Evolutionary conservation across 768 basidiomycete species (phyloP).

Genomic region (Lyophyllum shimeji): DNA sequence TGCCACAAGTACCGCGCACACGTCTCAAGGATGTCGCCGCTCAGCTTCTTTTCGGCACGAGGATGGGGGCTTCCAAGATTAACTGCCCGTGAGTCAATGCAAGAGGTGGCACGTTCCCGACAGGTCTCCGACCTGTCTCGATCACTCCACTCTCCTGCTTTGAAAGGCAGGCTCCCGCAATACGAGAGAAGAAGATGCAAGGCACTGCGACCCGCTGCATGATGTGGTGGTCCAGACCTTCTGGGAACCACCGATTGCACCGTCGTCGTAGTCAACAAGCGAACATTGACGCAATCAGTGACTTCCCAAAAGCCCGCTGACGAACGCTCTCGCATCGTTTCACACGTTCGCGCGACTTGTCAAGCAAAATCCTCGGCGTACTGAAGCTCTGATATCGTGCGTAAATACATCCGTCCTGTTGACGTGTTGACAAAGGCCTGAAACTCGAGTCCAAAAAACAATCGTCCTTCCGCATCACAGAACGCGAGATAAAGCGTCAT

Average conservation of each 20-base stretch:
- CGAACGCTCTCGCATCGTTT: neutral
- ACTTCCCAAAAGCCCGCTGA: neutral
- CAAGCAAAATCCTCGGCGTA: neutral
- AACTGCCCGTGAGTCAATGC: too few relatives aligned
- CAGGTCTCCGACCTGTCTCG: neutral
- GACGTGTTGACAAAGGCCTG: neutral
- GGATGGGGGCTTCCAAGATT: neutral
- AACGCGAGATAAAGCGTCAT: neutral
- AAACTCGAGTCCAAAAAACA: neutral
- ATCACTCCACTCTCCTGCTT: neutral
- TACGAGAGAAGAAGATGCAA: too few relatives aligned
- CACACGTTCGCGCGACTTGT: slow-evolving; percentile 1
- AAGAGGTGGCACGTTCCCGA: too few relatives aligned
- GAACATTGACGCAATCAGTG: too few relatives aligned
- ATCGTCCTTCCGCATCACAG: neutral
- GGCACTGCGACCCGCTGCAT: too few relatives aligned
- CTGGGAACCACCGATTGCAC: too few relatives aligned
- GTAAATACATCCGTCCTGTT: neutral
- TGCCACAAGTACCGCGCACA: too few relatives aligned
- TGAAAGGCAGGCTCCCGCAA: neutral
- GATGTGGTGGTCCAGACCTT: too few relatives aligned
- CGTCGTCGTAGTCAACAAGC: too few relatives aligned
- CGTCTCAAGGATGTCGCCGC: too few relatives aligned
- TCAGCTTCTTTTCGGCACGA: neutral
- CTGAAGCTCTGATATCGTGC: neutral